Conservation (phyloP, 2,329 filamentous ascomycete species). For the Colletotrichum sojae region DNA sequence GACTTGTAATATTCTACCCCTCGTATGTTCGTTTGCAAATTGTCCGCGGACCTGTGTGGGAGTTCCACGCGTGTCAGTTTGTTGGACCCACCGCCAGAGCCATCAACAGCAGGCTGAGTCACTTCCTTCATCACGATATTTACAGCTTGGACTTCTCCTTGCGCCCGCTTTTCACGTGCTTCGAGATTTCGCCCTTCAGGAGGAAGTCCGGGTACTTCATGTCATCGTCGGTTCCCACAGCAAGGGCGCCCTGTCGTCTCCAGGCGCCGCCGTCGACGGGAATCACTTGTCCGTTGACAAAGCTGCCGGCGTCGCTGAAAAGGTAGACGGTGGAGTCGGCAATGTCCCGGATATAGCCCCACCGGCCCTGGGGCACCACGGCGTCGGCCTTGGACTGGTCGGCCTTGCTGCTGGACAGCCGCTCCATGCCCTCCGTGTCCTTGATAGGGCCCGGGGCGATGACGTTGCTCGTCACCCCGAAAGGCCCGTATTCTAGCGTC, state of each 20-base stretch:
- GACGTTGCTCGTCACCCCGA: conserved; percentile 88
- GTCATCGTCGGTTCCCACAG: conserved; percentile 61
- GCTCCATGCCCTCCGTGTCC: conserved; percentile 84
- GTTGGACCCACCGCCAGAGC: conserved; percentile 1
- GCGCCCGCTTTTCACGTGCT: conserved; percentile 51
- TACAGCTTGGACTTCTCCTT: conserved; percentile 58
- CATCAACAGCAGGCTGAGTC: too few relatives aligned
- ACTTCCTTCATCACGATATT: not conserved
- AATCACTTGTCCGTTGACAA: conserved; percentile 85
- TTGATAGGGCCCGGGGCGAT: conserved; percentile 90
- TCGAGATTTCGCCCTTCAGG: conserved; percentile 51
- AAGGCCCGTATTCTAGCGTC: conserved; percentile 90
- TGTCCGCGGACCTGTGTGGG: conserved; percentile 21
- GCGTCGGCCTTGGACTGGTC: conserved; percentile 53
- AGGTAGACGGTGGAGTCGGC: conserved; percentile 92
- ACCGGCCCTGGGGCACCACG: conserved; percentile 79
- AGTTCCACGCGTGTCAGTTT: not conserved
- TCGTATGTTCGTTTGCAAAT: conserved; percentile 2
- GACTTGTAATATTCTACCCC: conserved; percentile 21
- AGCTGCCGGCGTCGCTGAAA: conserved; percentile 88
- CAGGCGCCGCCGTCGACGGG: conserved; percentile 78
- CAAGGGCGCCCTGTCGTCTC: conserved; percentile 63
- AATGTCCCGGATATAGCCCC: conserved; percentile 88
- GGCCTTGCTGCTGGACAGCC: conserved; percentile 63
- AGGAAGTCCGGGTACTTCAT: conserved; percentile 69